Evolutionary conservation across 1,284 basidiomycete genomes (phyloP).

Genomic region (Trametes sp.): DNA sequence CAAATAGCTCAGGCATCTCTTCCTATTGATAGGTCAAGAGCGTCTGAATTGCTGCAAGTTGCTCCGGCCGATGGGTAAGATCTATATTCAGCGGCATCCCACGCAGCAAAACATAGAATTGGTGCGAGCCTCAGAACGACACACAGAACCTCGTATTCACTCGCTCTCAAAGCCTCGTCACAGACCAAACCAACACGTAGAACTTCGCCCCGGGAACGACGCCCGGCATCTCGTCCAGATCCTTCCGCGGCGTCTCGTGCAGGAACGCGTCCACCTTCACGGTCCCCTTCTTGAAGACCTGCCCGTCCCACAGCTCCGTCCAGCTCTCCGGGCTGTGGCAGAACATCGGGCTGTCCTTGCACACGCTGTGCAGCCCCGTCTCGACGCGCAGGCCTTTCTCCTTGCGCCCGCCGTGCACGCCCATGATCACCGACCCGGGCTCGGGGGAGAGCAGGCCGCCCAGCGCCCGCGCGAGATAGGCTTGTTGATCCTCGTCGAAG

Average conservation of each 20-base stretch:
- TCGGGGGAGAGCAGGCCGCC: constrained; percentile 48
- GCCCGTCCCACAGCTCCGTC: constrained; percentile 51
- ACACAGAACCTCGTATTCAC: background rate
- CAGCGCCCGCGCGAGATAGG: constrained; percentile 46
- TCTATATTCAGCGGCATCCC: background rate
- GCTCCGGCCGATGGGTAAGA: background rate
- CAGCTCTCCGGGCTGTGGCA: constrained; percentile 49
- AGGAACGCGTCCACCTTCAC: constrained; percentile 45
- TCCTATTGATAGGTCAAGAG: background rate
- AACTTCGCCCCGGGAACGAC: constrained; percentile 20
- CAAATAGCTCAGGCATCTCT: background rate
- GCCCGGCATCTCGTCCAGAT: constrained; percentile 13
- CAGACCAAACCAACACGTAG: constrained; percentile 23
- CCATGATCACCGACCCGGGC: constrained; percentile 46
- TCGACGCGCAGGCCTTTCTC: constrained; percentile 30
- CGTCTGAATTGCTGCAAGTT: background rate
- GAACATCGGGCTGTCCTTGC: constrained; percentile 31
- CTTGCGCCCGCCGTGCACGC: constrained; percentile 36
- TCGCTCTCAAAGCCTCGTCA: constrained; percentile 17
- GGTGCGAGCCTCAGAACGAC: background rate
- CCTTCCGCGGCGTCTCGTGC: constrained; percentile 15
- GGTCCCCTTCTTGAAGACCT: constrained; percentile 47
- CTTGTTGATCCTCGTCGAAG: constrained; percentile 51
- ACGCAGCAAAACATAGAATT: background rate
- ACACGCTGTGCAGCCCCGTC: constrained; percentile 9